phyloP scores from a whole-genome alignment of 2,329 filamentous ascomycete species.

The Fusarium sulawesiense region DNA sequence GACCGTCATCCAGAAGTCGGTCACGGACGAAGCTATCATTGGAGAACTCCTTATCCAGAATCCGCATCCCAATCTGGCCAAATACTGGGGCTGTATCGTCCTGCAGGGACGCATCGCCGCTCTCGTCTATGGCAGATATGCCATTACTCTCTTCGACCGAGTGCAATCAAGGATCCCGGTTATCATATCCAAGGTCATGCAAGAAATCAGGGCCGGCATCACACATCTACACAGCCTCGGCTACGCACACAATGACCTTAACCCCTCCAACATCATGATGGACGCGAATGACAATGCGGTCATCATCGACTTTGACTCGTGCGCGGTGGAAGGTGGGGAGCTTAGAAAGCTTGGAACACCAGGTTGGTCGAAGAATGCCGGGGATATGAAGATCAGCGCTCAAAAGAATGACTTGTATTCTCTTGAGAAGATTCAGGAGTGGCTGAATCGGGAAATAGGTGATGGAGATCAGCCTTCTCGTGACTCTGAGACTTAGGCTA shows the following conservation, averaged over 20 bases:
- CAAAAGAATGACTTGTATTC: not conserved
- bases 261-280: not conserved
- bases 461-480: no score
- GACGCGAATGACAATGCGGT: not conserved
- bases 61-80: not conserved
- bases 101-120: not conserved
- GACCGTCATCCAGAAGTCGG: not conserved
- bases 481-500: no score
- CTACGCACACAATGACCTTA: not conserved
- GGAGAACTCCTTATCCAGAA: not conserved
- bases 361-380: not conserved
- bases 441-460: not conserved
- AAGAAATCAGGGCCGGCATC: not conserved
- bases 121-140: not conserved
- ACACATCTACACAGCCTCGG: not conserved
- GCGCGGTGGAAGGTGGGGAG: not conserved
- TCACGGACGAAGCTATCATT: not conserved
- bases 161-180: fast-evolving
- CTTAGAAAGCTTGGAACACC: not conserved
- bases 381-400: not conserved
- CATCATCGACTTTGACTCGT: slow-evolving; percentile 1
- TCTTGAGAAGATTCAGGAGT: not conserved
- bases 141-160: not conserved
- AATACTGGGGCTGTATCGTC: not conserved
- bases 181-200: fast-evolving